phyloP scores from a whole-genome alignment of 2,329 filamentous ascomycete species.

The Trichoderma sp. region DNA sequence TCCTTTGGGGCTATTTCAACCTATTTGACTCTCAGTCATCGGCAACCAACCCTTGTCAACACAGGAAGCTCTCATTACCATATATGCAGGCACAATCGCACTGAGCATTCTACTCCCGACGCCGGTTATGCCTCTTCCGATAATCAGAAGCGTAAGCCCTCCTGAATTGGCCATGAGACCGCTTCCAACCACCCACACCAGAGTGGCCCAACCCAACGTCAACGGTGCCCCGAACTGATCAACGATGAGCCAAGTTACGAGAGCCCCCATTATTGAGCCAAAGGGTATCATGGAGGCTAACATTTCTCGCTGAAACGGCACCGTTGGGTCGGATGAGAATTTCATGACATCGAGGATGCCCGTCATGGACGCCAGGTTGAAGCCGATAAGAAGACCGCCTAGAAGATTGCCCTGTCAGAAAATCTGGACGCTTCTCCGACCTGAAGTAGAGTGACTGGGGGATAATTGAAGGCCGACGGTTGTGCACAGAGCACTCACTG shows the following conservation, averaged over 20 bases:
- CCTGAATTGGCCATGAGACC: slow-evolving; percentile 62
- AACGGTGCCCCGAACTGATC: slow-evolving; percentile 50
- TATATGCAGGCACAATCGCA: slow-evolving; percentile 69
- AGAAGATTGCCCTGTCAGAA: slow-evolving; percentile 24
- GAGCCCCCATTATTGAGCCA: slow-evolving; percentile 65
- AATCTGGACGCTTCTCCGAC: neutral
- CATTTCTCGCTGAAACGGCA: slow-evolving; percentile 61
- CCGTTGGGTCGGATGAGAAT: slow-evolving; percentile 64
- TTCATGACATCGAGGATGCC: slow-evolving; percentile 65
- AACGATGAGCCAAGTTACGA: slow-evolving; percentile 52
- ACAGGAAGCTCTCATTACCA: slow-evolving; percentile 34
- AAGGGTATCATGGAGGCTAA: slow-evolving; percentile 75
- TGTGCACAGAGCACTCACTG: neutral
- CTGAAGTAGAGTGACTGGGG: neutral
- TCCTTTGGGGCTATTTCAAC: slow-evolving; percentile 64
- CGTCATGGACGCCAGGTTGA: slow-evolving; percentile 77
- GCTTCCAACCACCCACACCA: slow-evolving; percentile 54
- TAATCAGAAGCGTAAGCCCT: slow-evolving; percentile 70
- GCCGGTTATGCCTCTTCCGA: slow-evolving; percentile 70
- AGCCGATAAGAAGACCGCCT: slow-evolving; percentile 74
- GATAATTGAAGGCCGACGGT: neutral
- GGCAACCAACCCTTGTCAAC: neutral
- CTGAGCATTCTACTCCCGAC: slow-evolving; percentile 74
- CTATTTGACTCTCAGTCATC: slow-evolving; percentile 10
- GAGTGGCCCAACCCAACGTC: slow-evolving; percentile 50